Percentiles rank a stretch among this genome's conserved stretches.
Evolutionary conservation across 805 yeast genomes (phyloP).

Genomic region (Kodamaea sagamina): DNA sequence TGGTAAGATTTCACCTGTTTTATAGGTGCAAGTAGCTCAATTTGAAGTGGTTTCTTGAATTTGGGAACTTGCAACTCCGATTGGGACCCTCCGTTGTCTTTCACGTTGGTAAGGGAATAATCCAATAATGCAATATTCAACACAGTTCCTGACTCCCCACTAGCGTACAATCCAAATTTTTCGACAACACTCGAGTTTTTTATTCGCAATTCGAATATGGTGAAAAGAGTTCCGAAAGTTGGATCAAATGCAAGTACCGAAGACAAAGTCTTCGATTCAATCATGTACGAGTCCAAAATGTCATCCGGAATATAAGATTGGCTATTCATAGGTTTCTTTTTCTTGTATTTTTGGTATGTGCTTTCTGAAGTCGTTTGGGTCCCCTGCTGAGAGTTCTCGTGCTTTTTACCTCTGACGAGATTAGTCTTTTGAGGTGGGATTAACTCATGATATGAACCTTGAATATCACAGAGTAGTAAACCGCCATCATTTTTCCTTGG

Average conservation of each 20-base stretch:
- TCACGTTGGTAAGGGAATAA: background rate
- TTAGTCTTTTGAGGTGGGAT: slow-evolving; percentile 5
- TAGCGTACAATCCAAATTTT: slow-evolving; percentile 26
- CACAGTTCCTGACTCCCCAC: slow-evolving; percentile 34
- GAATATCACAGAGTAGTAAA: slow-evolving; percentile 10
- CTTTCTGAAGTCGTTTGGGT: background rate
- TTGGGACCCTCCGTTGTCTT: background rate
- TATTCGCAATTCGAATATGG: slow-evolving; percentile 19
- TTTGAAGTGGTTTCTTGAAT: slow-evolving; percentile 18
- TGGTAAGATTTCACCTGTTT: slow-evolving; percentile 40
- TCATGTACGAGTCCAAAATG: slow-evolving; percentile 22
- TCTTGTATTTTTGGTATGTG: background rate
- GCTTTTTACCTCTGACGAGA: background rate
- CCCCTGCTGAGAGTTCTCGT: no score
- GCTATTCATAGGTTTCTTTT: background rate
- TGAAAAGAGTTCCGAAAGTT: slow-evolving; percentile 29
- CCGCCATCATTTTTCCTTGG: slow-evolving; percentile 12
- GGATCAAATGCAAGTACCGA: slow-evolving; percentile 38
- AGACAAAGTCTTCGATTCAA: slow-evolving; percentile 28
- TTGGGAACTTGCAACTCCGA: background rate
- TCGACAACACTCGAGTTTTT: slow-evolving; percentile 10
- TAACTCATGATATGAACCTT: slow-evolving; percentile 2
- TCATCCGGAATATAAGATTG: slow-evolving; percentile 26
- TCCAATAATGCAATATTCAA: slow-evolving; percentile 25
- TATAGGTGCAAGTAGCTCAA: slow-evolving; percentile 34